Evolutionary conservation across 225 moss, liverwort and hornwort species (phyloP).

Genomic region (Pseudoscleropodium purum): DNA sequence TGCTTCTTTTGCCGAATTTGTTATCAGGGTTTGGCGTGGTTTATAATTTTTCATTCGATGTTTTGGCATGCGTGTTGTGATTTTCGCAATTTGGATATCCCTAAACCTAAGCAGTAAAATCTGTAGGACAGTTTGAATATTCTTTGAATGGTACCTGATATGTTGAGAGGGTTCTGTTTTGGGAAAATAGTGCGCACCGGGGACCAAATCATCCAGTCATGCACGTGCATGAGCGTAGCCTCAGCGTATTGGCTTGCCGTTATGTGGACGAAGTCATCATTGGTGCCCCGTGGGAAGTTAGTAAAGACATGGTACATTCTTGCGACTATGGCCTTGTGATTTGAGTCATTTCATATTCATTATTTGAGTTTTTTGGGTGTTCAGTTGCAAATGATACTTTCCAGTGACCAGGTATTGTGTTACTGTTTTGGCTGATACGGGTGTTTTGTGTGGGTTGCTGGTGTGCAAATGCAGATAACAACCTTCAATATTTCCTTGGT

Average conservation of each 20-base stretch:
- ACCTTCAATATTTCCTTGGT: slow-evolving; percentile 88
- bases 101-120: neutral
- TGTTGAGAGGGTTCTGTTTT: neutral
- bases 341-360: neutral
- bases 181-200: slow-evolving; percentile 57
- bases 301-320: slow-evolving; percentile 83
- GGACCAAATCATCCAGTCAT: slow-evolving; percentile 96
- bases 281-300: slow-evolving; percentile 97
- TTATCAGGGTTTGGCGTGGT: neutral
- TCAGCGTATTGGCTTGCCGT: slow-evolving; percentile 88
- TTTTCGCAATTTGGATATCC: neutral
- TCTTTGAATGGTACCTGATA: neutral
- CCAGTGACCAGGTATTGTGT: neutral
- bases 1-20: neutral
- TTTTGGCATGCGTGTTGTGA: neutral
- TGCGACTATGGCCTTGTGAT: neutral
- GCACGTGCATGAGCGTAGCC: slow-evolving; percentile 96
- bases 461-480: slow-evolving; percentile 55
- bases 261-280: slow-evolving; percentile 97
- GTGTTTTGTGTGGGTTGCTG: neutral
- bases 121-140: neutral
- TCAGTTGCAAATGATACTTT: neutral
- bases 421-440: neutral
- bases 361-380: neutral
- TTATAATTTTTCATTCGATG: neutral